Conservation (phyloP, 768 basidiomycete species). For the Phanerochaete carnosa region DNA sequence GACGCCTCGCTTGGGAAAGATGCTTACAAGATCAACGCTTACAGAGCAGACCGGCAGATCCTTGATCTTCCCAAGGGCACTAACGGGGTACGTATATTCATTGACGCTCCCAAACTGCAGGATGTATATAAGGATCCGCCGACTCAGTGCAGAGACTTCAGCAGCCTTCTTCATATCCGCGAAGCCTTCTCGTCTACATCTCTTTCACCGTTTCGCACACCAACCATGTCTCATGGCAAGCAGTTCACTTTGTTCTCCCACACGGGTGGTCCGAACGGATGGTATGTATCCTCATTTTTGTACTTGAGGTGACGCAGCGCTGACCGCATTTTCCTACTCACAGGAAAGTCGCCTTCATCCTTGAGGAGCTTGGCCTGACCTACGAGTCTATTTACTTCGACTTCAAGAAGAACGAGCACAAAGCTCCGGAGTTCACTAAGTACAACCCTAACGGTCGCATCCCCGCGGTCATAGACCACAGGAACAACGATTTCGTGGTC, state of each 20-base stretch:
- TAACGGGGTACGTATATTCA: not conserved
- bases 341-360: conserved; percentile 16
- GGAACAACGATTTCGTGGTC: conserved; percentile 22
- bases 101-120: not conserved
- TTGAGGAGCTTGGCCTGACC: conserved; percentile 16
- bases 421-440: conserved; percentile 10
- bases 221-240: conserved; percentile 16
- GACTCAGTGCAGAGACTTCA: not conserved
- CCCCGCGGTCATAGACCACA: conserved; percentile 27
- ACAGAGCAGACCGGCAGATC: not conserved
- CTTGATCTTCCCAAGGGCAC: not conserved
- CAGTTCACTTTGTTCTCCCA: conserved; percentile 19
- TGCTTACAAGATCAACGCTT: no score
- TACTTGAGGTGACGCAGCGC: no score
- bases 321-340: not conserved
- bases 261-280: conserved; percentile 14
- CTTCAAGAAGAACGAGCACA: conserved; percentile 14
- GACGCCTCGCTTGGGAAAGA: not conserved
- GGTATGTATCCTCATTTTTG: not conserved
- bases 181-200: not conserved
- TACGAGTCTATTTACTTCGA: conserved; percentile 16
- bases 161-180: not conserved
- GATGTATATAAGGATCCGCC: not conserved
- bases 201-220: not conserved
- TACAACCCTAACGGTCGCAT: conserved; percentile 28